Conservation (phyloP, 208 protist genomes). For the Spongospora subterranea region DNA sequence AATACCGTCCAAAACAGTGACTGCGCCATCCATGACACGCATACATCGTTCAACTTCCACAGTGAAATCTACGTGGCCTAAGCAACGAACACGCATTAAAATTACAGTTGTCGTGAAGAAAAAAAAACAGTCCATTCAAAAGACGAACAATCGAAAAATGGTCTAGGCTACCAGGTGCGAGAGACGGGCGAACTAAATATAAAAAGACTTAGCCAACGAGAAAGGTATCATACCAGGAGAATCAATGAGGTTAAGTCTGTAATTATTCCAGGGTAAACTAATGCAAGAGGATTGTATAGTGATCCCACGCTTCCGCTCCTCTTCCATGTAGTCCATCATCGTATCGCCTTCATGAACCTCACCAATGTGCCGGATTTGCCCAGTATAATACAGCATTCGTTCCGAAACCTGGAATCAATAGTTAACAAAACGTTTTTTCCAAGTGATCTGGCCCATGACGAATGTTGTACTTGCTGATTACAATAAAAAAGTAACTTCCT, state of each 20-base stretch:
- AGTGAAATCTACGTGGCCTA: slow-evolving; percentile 92
- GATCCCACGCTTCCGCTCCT: slow-evolving; percentile 93
- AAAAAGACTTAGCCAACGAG: no score
- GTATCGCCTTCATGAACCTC: slow-evolving; percentile 93
- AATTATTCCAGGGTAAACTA: slow-evolving; percentile 82
- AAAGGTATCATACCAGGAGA: slow-evolving; percentile 78
- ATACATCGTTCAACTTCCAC: slow-evolving; percentile 93
- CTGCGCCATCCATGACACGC: slow-evolving; percentile 93
- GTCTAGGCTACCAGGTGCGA: no score
- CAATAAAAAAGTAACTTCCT: no score
- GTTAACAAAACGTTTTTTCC: no score
- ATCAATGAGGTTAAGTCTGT: slow-evolving; percentile 91
- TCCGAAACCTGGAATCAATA: slow-evolving; percentile 77
- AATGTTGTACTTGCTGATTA: no score
- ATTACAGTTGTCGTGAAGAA: no score
- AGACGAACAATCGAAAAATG: no score
- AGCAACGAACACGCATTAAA: background rate
- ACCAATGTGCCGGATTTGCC: slow-evolving; percentile 78
- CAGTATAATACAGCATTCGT: slow-evolving; percentile 89
- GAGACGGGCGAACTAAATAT: no score
- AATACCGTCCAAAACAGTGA: slow-evolving; percentile 92
- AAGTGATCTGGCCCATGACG: no score
- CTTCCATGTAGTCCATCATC: slow-evolving; percentile 93
- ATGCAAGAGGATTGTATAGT: slow-evolving; percentile 92
- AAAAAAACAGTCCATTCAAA: no score